These are phyloP conservation scores for Acanthamoeba quina DNA, from an alignment of 208 protist species.

Conservation along the genomic window DNA sequence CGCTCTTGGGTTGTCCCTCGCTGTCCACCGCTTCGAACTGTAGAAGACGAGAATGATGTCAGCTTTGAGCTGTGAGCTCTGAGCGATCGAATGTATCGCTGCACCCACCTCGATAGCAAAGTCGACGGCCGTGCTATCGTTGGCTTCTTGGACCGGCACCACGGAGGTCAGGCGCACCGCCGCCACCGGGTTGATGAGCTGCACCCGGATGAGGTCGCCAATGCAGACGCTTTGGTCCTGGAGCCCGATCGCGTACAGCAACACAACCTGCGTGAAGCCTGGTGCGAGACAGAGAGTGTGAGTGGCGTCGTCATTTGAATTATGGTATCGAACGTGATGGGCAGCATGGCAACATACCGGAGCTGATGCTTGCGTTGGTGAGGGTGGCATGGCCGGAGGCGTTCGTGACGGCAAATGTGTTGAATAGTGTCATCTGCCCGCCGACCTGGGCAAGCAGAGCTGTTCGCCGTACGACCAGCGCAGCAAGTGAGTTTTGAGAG, in stretches of 20 bases:
- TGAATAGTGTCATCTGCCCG: not conserved
- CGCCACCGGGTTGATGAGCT: constrained; percentile 25
- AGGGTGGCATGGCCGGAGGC: not conserved
- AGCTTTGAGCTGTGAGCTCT: not conserved
- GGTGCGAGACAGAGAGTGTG: not conserved
- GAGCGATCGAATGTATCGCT: not conserved
- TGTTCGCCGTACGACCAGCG: no score
- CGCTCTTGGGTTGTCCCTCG: not conserved
- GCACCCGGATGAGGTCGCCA: not conserved
- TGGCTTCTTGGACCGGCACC: not conserved
- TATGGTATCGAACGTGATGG: no score
- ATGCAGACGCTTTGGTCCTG: not conserved
- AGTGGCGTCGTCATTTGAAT: not conserved
- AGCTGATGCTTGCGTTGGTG: not conserved
- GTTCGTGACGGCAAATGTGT: not conserved
- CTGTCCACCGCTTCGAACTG: not conserved
- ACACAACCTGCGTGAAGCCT: constrained; percentile 27
- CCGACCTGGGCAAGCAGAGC: not conserved
- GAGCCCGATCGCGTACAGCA: not conserved
- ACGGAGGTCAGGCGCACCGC: not conserved
- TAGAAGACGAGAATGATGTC: no score
- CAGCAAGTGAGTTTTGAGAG: no score
- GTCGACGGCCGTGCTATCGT: not conserved
- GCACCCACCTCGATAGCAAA: not conserved
- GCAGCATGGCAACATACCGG: no score